These are phyloP conservation scores for Volvox africanus DNA, from an alignment of 139 green algal species.

Conservation along the genomic window DNA sequence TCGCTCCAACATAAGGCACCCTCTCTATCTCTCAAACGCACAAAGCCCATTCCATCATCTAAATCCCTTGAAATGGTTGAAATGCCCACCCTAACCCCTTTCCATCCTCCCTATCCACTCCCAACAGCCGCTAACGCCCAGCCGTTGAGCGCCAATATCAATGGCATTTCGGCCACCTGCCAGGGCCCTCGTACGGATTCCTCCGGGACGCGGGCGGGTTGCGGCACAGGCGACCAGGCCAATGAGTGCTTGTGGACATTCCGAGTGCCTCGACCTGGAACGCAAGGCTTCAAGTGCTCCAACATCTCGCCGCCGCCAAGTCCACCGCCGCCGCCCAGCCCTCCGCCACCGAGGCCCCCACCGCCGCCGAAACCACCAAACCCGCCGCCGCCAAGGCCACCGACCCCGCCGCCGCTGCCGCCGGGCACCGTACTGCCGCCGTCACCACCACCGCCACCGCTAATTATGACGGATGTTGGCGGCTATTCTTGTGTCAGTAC, in stretches of 20 bases:
- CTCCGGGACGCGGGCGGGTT: not conserved
- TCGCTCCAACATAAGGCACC: too few relatives aligned
- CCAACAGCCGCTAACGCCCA: not conserved
- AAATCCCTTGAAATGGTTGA: too few relatives aligned
- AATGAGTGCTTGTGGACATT: constrained; percentile 39
- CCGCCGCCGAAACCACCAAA: constrained; percentile 4
- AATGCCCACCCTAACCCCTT: too few relatives aligned
- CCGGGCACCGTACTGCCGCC: not conserved
- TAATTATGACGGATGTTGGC: not conserved
- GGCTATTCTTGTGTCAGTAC: constrained; percentile 14
- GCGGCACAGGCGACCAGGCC: constrained; percentile 9
- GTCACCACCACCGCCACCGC: not conserved
- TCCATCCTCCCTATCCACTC: not conserved
- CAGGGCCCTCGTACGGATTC: not conserved
- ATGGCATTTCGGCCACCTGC: constrained; percentile 14
- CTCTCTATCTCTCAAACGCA: too few relatives aligned
- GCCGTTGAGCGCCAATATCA: not conserved
- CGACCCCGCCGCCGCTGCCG: not conserved
- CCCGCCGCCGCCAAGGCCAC: not conserved
- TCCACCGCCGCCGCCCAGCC: not conserved
- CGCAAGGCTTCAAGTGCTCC: not conserved
- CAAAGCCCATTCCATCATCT: too few relatives aligned
- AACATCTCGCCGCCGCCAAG: not conserved
- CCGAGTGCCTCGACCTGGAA: not conserved
- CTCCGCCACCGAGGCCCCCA: not conserved